These are phyloP conservation scores for Tilletiopsis washingtonensis DNA, from an alignment of 1,284 basidiomycete genomes.

Conservation along the genomic window DNA sequence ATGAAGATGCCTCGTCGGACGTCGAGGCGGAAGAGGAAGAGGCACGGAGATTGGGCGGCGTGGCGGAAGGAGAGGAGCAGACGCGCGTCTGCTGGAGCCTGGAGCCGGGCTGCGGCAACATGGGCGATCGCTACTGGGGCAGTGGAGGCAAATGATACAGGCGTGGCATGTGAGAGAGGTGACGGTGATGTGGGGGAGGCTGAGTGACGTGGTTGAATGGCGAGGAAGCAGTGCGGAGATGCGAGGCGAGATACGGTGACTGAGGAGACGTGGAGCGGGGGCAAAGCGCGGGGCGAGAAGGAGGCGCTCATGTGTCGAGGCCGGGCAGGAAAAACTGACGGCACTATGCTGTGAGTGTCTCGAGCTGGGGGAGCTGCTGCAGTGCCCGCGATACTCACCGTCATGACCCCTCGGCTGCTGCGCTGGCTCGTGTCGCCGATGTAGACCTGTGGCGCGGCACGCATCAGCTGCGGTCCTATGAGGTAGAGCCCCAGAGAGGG, in stretches of 20 bases:
- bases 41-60: background rate
- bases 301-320: too few species aligned
- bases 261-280: too few species aligned
- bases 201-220: too few species aligned
- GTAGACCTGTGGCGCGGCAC: conserved; percentile 15
- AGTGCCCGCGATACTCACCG: conserved; percentile 7
- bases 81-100: background rate
- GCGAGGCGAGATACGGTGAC: too few species aligned
- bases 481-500: background rate
- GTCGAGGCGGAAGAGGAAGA: conserved; percentile 1
- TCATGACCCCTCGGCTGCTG: conserved; percentile 32
- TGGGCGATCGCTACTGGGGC: conserved; percentile 43
- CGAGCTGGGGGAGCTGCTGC: background rate
- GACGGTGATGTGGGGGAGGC: too few species aligned
- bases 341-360: background rate
- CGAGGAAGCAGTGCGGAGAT: too few species aligned
- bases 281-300: too few species aligned
- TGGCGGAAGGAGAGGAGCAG: background rate
- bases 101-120: conserved; percentile 13
- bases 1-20: background rate
- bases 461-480: too few species aligned
- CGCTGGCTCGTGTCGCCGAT: conserved; percentile 36
- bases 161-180: too few species aligned
- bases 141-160: too few species aligned
- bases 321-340: conserved; percentile 27